Percentiles rank a stretch among this genome's conserved stretches.
These are phyloP conservation scores for Erythrophleum fordii DNA, from an alignment of 306 rosid genomes.

Conservation along the genomic window DNA sequence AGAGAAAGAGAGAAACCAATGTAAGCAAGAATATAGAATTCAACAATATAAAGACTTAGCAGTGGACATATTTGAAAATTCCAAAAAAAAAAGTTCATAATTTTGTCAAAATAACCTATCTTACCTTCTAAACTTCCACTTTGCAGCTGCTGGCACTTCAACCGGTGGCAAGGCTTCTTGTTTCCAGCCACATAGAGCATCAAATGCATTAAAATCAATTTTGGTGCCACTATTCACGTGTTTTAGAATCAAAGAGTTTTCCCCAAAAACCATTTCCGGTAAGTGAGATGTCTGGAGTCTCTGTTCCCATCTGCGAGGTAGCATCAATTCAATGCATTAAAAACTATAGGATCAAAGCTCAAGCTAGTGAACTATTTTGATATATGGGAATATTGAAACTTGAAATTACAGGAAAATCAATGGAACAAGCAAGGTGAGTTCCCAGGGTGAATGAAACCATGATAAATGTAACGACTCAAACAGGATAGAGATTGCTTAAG, in stretches of 20 bases:
- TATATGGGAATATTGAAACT: neutral
- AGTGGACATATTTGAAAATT: neutral
- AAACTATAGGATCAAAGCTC: slow-evolving; percentile 1
- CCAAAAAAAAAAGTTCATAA: slow-evolving; percentile 4
- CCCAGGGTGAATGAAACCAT: neutral
- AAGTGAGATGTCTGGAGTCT: slow-evolving; percentile 83
- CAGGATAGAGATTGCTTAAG: neutral
- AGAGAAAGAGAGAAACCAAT: slow-evolving; percentile 6
- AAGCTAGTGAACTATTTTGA: neutral
- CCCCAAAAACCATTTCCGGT: slow-evolving; percentile 99
- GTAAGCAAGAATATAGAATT: neutral
- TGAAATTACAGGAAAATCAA: neutral
- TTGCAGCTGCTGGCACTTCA: slow-evolving; percentile 96
- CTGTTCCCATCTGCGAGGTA: slow-evolving; percentile 78
- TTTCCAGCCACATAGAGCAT: slow-evolving; percentile 93
- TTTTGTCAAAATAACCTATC: slow-evolving; percentile 18
- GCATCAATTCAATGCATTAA: slow-evolving; percentile 13
- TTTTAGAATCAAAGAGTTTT: slow-evolving; percentile 68
- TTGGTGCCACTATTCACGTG: slow-evolving; percentile 71
- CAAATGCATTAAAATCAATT: slow-evolving; percentile 87
- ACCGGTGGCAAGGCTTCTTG: slow-evolving; percentile 94
- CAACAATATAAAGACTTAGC: slow-evolving; percentile 8
- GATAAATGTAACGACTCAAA: neutral
- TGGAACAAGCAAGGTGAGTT: neutral
- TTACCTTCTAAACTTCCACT: slow-evolving; percentile 94